Percentiles rank a stretch among this genome's conserved stretches.
phyloP scores from a whole-genome alignment of 108 stramenopile genomes.

The Fragilaria crotonensis region DNA sequence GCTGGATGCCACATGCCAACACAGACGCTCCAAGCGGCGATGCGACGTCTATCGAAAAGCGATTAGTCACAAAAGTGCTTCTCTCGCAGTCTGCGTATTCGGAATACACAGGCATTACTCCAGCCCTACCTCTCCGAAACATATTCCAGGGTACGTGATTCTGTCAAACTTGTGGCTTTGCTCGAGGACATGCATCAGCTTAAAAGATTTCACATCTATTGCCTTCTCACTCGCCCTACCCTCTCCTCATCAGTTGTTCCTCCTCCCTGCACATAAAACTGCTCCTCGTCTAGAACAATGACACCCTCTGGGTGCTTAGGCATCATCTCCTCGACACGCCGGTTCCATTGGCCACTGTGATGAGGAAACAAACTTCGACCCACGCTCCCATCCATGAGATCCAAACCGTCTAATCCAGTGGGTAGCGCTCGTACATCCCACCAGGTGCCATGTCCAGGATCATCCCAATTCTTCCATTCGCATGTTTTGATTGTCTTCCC shows the following conservation, averaged over 20 bases:
- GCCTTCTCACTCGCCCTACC: background rate
- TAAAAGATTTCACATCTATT: no score
- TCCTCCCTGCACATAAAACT: background rate
- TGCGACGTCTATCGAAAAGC: no score
- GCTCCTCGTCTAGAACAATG: background rate
- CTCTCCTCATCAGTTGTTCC: background rate
- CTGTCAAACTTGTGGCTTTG: no score
- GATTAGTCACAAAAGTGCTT: no score
- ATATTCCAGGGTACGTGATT: no score
- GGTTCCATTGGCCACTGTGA: background rate
- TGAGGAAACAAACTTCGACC: background rate
- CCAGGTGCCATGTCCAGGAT: background rate
- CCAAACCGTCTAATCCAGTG: background rate
- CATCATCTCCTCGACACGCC: background rate
- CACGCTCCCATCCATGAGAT: background rate
- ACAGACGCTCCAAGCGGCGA: no score
- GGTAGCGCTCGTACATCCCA: background rate
- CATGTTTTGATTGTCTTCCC: background rate
- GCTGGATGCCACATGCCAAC: no score
- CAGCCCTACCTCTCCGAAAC: no score
- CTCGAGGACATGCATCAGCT: no score
- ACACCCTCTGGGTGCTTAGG: background rate
- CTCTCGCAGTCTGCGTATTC: no score
- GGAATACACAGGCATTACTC: no score
- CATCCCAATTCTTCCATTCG: background rate